Percentiles rank a stretch among this genome's conserved stretches.
Conservation (phyloP, 1,284 basidiomycete genomes). For the Inonotus hispidus region DNA sequence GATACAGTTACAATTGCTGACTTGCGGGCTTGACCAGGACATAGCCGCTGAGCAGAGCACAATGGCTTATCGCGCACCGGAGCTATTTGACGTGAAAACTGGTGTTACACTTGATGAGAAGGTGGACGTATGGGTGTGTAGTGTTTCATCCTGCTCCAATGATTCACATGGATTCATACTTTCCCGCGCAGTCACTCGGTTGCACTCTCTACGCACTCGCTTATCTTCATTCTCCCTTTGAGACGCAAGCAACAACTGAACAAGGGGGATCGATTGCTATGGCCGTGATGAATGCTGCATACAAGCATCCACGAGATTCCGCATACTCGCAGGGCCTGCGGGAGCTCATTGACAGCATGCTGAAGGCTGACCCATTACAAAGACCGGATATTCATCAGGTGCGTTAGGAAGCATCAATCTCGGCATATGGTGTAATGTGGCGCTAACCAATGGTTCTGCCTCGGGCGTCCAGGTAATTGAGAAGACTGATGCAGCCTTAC, state of each 20-base stretch:
- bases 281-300: slow-evolving; percentile 89
- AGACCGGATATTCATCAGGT: slow-evolving; percentile 84
- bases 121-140: slow-evolving; percentile 87
- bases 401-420: slow-evolving; percentile 18
- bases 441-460: background rate
- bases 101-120: slow-evolving; percentile 84
- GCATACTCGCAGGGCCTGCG: slow-evolving; percentile 79
- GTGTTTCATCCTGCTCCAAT: slow-evolving; percentile 23
- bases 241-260: slow-evolving; percentile 79
- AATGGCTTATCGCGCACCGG: slow-evolving; percentile 94
- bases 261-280: slow-evolving; percentile 92
- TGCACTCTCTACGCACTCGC: slow-evolving; percentile 90
- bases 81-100: slow-evolving; percentile 94
- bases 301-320: slow-evolving; percentile 72
- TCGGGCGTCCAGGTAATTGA: slow-evolving; percentile 53
- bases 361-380: slow-evolving; percentile 75
- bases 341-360: slow-evolving; percentile 77
- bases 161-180: slow-evolving; percentile 2
- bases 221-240: slow-evolving; percentile 91
- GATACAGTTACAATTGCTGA: background rate
- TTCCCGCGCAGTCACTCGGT: slow-evolving; percentile 69
- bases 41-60: slow-evolving; percentile 93
- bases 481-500: slow-evolving; percentile 60
- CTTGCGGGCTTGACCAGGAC: slow-evolving; percentile 45
- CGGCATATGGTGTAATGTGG: background rate